Conservation (phyloP, 257 asterid species). For the Orobanche coerulescens region DNA sequence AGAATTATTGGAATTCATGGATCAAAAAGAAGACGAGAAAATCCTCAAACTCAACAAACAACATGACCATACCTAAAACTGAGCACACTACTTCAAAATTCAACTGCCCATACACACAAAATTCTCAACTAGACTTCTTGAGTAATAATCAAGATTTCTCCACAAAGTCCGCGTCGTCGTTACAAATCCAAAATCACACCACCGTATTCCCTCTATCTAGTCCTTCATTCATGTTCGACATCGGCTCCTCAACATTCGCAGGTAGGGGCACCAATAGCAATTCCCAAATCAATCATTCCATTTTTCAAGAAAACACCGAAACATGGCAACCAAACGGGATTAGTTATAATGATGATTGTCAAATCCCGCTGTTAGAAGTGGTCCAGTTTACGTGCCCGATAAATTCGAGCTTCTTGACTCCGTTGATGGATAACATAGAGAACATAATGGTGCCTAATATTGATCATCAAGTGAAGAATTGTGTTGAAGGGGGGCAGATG, state of each 20-base stretch:
- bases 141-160: slow-evolving; percentile 32
- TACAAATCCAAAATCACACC: slow-evolving; percentile 23
- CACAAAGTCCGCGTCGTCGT: slow-evolving; percentile 17
- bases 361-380: background rate
- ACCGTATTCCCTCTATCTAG: slow-evolving; percentile 36
- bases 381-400: slow-evolving; percentile 14
- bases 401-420: slow-evolving; percentile 28
- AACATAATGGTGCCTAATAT: slow-evolving; percentile 28
- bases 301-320: slow-evolving; percentile 38
- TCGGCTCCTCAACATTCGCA: slow-evolving; percentile 25
- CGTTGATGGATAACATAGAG: slow-evolving; percentile 40
- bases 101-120: slow-evolving; percentile 27
- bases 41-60: slow-evolving; percentile 24
- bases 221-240: slow-evolving; percentile 56
- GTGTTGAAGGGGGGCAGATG: slow-evolving; percentile 26
- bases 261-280: slow-evolving; percentile 16
- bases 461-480: slow-evolving; percentile 28
- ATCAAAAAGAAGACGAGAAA: slow-evolving; percentile 74
- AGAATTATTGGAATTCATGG: slow-evolving; percentile 96
- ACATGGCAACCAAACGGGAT: slow-evolving; percentile 39
- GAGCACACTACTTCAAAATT: slow-evolving; percentile 28
- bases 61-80: slow-evolving; percentile 8
- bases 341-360: slow-evolving; percentile 1
- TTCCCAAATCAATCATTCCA: slow-evolving; percentile 18
- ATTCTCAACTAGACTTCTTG: slow-evolving; percentile 30